Conservation (phyloP, 768 basidiomycete genomes). For the Lentinula sp. region DNA sequence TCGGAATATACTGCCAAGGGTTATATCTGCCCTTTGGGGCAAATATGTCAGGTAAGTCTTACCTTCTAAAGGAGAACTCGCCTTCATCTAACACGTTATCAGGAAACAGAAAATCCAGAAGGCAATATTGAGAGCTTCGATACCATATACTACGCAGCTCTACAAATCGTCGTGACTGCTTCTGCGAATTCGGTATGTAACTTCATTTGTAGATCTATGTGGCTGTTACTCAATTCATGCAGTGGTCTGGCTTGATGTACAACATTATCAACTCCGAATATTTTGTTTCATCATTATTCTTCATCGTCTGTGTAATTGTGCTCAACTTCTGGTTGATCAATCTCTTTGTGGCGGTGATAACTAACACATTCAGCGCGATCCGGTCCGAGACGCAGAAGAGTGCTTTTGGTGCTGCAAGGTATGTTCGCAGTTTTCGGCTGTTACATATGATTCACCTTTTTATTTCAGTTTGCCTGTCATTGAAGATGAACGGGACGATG, state of each 20-base stretch:
- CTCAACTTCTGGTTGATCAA: constrained; percentile 95
- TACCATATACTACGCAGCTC: constrained; percentile 70
- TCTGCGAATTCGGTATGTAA: constrained; percentile 66
- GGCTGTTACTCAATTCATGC: neutral
- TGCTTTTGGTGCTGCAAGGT: constrained; percentile 84
- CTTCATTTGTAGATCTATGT: neutral
- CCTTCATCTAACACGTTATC: neutral
- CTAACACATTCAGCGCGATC: constrained; percentile 87
- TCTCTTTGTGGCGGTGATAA: constrained; percentile 92
- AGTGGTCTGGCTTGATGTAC: constrained; percentile 88
- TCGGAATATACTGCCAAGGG: constrained; percentile 51
- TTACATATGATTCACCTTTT: neutral
- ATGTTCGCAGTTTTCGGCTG: constrained; percentile 18
- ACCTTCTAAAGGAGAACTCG: neutral
- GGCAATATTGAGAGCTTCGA: constrained; percentile 76
- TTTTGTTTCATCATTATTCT: constrained; percentile 83
- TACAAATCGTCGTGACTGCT: constrained; percentile 84
- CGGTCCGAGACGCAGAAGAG: constrained; percentile 81
- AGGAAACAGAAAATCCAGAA: constrained; percentile 67
- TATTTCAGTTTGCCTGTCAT: constrained; percentile 20
- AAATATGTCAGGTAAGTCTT: constrained; percentile 63
- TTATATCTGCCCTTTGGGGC: constrained; percentile 84
- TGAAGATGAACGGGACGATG: constrained; percentile 58
- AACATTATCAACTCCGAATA: constrained; percentile 84
- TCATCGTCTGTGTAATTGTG: constrained; percentile 76